These are phyloP conservation scores for Fusarium veterinarium DNA, from an alignment of 2,329 filamentous ascomycete genomes.

Conservation along the genomic window DNA sequence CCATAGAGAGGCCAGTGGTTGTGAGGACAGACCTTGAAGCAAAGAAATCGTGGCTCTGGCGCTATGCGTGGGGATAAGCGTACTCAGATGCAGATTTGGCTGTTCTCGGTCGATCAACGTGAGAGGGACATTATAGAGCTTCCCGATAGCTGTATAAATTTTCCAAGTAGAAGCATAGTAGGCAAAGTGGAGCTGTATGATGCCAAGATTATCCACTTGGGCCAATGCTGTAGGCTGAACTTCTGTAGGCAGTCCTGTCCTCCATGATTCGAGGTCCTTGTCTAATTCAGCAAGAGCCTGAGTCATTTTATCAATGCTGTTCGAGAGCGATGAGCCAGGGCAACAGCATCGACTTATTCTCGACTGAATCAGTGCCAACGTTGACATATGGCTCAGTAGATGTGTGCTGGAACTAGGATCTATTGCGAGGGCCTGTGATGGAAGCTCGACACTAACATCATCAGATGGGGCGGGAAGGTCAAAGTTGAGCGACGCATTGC, in stretches of 20 bases:
- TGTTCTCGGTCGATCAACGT: background rate
- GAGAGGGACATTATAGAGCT: background rate
- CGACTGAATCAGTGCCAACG: background rate
- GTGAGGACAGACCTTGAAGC: background rate
- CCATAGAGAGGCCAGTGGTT: background rate
- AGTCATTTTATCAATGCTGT: background rate
- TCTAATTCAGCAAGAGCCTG: background rate
- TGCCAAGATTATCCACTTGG: background rate
- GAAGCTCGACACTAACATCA: background rate
- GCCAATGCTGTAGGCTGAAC: background rate
- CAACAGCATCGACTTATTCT: background rate
- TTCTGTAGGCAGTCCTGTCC: background rate
- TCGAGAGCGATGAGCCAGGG: background rate
- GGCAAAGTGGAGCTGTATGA: background rate
- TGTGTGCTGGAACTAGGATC: too few species aligned
- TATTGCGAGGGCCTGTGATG: accelerated
- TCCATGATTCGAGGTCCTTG: background rate
- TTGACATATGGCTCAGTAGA: background rate
- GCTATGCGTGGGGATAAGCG: background rate
- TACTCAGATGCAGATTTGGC: accelerated
- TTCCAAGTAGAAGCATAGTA: background rate
- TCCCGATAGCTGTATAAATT: background rate
- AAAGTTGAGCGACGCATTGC: background rate
- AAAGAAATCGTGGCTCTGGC: background rate
- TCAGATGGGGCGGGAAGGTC: background rate